These are phyloP conservation scores for Penicillium sp. DNA, from an alignment of 2,329 filamentous ascomycete genomes.

Conservation along the genomic window DNA sequence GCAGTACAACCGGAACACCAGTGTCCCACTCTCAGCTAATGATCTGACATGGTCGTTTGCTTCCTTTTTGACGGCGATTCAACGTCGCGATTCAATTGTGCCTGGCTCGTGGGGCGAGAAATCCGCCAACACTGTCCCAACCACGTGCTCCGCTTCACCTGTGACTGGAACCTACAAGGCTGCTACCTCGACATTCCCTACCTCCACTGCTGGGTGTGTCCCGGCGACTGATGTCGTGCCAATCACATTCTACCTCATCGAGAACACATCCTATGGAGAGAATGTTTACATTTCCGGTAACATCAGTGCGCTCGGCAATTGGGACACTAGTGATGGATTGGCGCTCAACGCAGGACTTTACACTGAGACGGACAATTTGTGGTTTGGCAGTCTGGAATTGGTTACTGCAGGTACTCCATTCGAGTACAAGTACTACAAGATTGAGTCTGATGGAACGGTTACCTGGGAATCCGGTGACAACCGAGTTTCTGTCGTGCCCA, in stretches of 20 bases:
- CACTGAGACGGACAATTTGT: slow-evolving; percentile 5
- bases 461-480: slow-evolving; percentile 5
- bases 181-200: slow-evolving; percentile 1
- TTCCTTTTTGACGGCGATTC: background rate
- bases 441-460: slow-evolving; percentile 2
- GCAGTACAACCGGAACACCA: slow-evolving; percentile 1
- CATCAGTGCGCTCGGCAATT: slow-evolving; percentile 5
- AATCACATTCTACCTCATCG: slow-evolving; percentile 7
- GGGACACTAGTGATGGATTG: slow-evolving; percentile 2
- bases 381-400: slow-evolving; percentile 7
- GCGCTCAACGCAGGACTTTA: slow-evolving; percentile 1
- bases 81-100: slow-evolving; percentile 14
- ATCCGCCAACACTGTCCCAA: background rate
- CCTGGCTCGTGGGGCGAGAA: slow-evolving; percentile 22
- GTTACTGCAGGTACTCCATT: slow-evolving; percentile 4
- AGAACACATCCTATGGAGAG: slow-evolving; percentile 8
- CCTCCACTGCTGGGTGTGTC: background rate
- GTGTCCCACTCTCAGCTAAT: background rate
- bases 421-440: slow-evolving; percentile 10
- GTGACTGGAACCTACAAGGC: slow-evolving; percentile 6
- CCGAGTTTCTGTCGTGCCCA: slow-evolving; percentile 4
- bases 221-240: background rate
- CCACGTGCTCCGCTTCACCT: slow-evolving; percentile 4
- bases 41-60: slow-evolving; percentile 1
- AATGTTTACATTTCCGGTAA: slow-evolving; percentile 5